Evolutionary conservation across 331 rosid species (phyloP).

Genomic region (Quercus phellos): DNA sequence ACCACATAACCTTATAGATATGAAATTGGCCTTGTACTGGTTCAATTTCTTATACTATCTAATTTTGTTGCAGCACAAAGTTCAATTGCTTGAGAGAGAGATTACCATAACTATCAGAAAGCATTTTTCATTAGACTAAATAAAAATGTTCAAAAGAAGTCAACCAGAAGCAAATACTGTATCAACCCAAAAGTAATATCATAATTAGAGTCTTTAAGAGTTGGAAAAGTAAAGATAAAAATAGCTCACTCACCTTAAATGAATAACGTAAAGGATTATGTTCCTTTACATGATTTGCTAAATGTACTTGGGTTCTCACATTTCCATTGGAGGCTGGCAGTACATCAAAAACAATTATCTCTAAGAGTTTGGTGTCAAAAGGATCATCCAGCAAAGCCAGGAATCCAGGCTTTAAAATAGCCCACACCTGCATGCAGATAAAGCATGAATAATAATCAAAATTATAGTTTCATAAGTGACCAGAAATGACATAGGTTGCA

Average conservation of each 20-base stretch:
- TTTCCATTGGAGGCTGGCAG: slow-evolving; percentile 77
- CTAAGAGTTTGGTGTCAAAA: slow-evolving; percentile 76
- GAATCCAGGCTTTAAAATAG: slow-evolving; percentile 91
- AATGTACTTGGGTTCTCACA: slow-evolving; percentile 65
- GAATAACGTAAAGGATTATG: slow-evolving; percentile 82
- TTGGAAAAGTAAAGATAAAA: slow-evolving; percentile 15
- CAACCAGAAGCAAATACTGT: background rate
- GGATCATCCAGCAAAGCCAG: slow-evolving; percentile 93
- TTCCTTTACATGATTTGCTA: slow-evolving; percentile 81
- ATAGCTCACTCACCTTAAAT: slow-evolving; percentile 59
- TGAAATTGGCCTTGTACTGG: background rate
- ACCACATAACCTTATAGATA: background rate
- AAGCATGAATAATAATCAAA: background rate
- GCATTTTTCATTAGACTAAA: background rate
- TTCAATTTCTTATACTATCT: background rate
- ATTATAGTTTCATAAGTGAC: background rate
- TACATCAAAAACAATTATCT: slow-evolving; percentile 88
- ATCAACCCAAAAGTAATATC: too few relatives aligned
- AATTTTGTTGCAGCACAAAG: background rate
- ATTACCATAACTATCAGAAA: background rate
- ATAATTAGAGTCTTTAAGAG: slow-evolving; percentile 10
- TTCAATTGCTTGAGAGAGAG: background rate
- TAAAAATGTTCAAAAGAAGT: background rate
- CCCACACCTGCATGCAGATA: slow-evolving; percentile 77
- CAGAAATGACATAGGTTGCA: background rate